A percentile compares a stretch with the other conserved stretches of the same genome.
Conservation (phyloP, 495 filamentous ascomycete genomes). For the Penicillium ucsense region DNA sequence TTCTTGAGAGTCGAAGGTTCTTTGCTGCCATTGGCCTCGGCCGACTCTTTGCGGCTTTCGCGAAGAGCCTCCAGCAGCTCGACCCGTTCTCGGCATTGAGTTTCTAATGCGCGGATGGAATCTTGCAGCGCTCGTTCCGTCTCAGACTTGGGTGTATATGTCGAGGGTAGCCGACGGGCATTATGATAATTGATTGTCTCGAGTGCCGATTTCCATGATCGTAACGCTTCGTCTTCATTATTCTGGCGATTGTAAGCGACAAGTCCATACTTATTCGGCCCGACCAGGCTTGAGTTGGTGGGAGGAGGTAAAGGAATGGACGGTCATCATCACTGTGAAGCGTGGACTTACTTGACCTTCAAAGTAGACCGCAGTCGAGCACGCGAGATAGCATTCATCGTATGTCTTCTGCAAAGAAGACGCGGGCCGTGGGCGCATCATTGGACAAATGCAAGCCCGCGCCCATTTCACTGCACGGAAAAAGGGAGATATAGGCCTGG, state of each 20-base stretch:
- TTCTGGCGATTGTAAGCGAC: constrained; percentile 45
- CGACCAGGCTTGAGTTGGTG: constrained; percentile 1
- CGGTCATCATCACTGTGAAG: not conserved
- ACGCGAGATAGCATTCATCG: constrained; percentile 88
- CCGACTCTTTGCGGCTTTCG: constrained; percentile 59
- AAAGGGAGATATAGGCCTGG: no score
- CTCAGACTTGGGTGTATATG: constrained; percentile 65
- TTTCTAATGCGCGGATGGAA: constrained; percentile 69
- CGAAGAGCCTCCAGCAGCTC: constrained; percentile 77
- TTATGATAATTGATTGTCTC: constrained; percentile 87
- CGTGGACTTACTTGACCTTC: constrained; percentile 62
- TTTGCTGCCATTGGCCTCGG: constrained; percentile 20
- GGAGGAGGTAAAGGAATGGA: not conserved
- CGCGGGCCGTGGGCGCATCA: constrained; percentile 73
- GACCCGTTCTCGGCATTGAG: constrained; percentile 90
- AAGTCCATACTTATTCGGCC: not conserved
- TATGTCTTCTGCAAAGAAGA: constrained; percentile 93
- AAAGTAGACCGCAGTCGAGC: constrained; percentile 92
- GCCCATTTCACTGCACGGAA: constrained; percentile 17
- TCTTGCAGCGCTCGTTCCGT: constrained; percentile 78
- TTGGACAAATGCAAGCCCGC: constrained; percentile 26
- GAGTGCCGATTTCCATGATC: constrained; percentile 84
- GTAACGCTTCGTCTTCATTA: constrained; percentile 84
- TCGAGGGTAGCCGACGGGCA: constrained; percentile 58
- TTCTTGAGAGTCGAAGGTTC: constrained; percentile 12